These are phyloP conservation scores for Tephrocybe sp. DNA, from an alignment of 768 basidiomycete genomes.

Conservation along the genomic window DNA sequence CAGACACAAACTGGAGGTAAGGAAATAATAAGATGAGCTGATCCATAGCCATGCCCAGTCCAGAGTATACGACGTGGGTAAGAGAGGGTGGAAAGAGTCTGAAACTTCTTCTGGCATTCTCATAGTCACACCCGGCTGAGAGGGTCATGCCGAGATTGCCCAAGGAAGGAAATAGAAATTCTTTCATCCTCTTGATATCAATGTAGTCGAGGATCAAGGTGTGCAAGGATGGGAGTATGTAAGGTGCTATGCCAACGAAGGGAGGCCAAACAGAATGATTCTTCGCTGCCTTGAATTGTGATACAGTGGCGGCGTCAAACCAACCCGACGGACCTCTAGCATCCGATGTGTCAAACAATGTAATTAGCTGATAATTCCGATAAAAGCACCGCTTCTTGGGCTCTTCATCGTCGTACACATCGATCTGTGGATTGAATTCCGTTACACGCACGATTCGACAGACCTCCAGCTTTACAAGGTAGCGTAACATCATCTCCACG, in stretches of 20 bases:
- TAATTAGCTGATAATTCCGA: not conserved
- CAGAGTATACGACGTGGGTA: not conserved
- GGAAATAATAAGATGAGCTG: no score
- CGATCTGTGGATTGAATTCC: not conserved
- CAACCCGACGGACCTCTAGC: not conserved
- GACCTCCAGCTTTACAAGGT: slow-evolving; percentile 3
- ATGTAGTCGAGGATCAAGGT: not conserved
- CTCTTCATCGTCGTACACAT: not conserved
- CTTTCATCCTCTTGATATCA: not conserved
- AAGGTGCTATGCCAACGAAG: not conserved
- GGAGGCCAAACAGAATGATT: not conserved
- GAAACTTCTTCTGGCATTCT: not conserved
- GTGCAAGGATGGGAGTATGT: slow-evolving; percentile 1
- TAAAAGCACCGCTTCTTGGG: not conserved
- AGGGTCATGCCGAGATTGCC: not conserved
- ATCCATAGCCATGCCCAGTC: no score
- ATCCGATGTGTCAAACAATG: not conserved
- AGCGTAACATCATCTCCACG: slow-evolving; percentile 1
- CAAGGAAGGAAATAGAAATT: not conserved
- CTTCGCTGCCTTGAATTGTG: not conserved
- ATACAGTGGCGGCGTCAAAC: not conserved
- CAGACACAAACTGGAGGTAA: no score
- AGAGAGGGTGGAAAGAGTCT: not conserved
- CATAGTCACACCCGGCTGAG: no score
- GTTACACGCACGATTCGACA: not conserved